phyloP scores from a whole-genome alignment of 2,329 filamentous ascomycete genomes.

The Diaporthe australafricana region DNA sequence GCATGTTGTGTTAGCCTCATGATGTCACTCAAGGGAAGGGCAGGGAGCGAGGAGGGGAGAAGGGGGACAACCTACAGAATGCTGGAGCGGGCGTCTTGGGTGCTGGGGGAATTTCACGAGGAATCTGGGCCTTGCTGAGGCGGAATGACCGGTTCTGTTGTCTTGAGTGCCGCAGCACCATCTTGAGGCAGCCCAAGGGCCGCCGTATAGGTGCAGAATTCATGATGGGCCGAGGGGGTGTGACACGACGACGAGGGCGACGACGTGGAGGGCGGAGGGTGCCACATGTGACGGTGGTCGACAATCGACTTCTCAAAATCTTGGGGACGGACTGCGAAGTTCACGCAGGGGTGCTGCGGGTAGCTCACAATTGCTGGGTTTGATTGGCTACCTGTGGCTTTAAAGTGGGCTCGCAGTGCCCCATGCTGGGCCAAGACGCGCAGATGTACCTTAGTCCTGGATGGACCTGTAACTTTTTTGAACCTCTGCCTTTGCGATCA shows the following conservation, averaged over 20 bases:
- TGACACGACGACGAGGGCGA: slow-evolving; percentile 27
- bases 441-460: background rate
- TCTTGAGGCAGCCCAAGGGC: slow-evolving; percentile 79
- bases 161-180: slow-evolving; percentile 68
- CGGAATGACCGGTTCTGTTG: slow-evolving; percentile 51
- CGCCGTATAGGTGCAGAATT: slow-evolving; percentile 73
- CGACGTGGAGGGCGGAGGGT: slow-evolving; percentile 9
- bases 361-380: background rate
- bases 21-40: background rate
- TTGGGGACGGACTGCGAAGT: slow-evolving; percentile 29
- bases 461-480: slow-evolving; percentile 33
- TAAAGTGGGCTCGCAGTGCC: background rate
- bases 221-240: slow-evolving; percentile 52
- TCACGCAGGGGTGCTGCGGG: slow-evolving; percentile 22
- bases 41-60: background rate
- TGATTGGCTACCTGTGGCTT: slow-evolving; percentile 26
- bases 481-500: slow-evolving; percentile 26
- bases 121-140: slow-evolving; percentile 31
- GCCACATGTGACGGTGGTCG: slow-evolving; percentile 30
- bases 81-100: slow-evolving; percentile 46
- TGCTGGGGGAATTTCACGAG: slow-evolving; percentile 34
- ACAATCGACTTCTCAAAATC: slow-evolving; percentile 38
- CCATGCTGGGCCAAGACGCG: background rate
- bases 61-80: slow-evolving; percentile 41
- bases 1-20: slow-evolving; percentile 27